These are phyloP conservation scores for Cyclanthera cordifolia DNA, from an alignment of 306 rosid genomes.

Conservation along the genomic window DNA sequence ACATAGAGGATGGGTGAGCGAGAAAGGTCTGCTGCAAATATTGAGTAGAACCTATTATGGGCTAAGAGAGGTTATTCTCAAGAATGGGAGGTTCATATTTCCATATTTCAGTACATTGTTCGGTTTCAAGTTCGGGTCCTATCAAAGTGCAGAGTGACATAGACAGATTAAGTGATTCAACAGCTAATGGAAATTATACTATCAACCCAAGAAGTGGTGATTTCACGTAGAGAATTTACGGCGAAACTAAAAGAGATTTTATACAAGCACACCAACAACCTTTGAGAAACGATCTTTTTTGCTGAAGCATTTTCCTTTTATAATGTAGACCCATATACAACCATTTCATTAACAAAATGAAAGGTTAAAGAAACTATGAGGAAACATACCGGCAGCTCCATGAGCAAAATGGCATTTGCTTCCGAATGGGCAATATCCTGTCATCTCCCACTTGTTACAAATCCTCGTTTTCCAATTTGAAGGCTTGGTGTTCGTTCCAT, in stretches of 20 bases:
- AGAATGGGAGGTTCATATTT: no score
- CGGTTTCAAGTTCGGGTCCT: no score
- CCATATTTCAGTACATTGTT: no score
- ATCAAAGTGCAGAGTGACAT: not conserved
- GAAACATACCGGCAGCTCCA: constrained; percentile 68
- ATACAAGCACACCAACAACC: no score
- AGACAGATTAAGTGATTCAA: not conserved
- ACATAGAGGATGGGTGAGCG: no score
- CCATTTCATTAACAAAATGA: not conserved
- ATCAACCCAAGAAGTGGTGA: not conserved
- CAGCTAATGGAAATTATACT: not conserved
- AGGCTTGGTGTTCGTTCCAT: constrained; percentile 58
- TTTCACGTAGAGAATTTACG: no score
- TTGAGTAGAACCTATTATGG: no score
- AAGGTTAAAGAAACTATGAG: not conserved
- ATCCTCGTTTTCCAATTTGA: constrained; percentile 98
- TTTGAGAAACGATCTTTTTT: no score
- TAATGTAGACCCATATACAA: not conserved
- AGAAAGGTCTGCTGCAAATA: no score
- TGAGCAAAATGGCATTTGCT: constrained; percentile 98
- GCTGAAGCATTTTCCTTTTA: not conserved
- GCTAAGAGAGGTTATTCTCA: no score
- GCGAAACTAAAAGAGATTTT: not conserved
- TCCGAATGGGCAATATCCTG: constrained; percentile 98
- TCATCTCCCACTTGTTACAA: constrained; percentile 97